phyloP scores from a whole-genome alignment of 2,329 filamentous ascomycete genomes.

The Chrysosporium keratinophilum region DNA sequence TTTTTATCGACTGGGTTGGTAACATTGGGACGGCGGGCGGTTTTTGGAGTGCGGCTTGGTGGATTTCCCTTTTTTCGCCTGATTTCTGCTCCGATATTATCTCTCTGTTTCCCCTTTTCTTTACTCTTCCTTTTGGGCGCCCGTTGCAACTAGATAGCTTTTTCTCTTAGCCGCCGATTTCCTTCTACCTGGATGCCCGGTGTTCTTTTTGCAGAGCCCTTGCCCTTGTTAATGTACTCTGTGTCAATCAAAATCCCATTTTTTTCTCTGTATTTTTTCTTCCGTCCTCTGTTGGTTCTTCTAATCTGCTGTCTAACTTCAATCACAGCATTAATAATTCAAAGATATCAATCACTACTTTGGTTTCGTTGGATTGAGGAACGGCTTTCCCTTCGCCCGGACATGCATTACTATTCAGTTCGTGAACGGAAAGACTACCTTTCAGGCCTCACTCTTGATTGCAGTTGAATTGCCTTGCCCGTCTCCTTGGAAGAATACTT shows the following conservation, averaged over 20 bases:
- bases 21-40: slow-evolving; percentile 16
- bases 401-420: no score
- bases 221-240: not conserved
- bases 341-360: no score
- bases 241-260: not conserved
- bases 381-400: no score
- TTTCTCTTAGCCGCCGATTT: not conserved
- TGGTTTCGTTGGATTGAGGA: no score
- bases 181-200: not conserved
- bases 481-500: no score
- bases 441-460: no score
- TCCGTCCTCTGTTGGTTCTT: not conserved
- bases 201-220: not conserved
- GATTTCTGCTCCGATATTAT: not conserved
- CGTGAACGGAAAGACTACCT: no score
- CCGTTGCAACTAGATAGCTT: slow-evolving; percentile 2
- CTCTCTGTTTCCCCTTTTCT: not conserved
- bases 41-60: slow-evolving; percentile 17
- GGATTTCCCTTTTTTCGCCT: slow-evolving; percentile 11
- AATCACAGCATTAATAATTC: not conserved
- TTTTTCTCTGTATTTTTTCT: not conserved
- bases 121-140: not conserved
- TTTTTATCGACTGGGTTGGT: slow-evolving; percentile 16
- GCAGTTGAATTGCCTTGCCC: no score
- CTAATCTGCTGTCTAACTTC: not conserved